Evolutionary conservation across 2,329 filamentous ascomycete species (phyloP), one percentile per base, ranked within the genome.

Genomic region (Acephala macrosclerotiorum): DNA sequence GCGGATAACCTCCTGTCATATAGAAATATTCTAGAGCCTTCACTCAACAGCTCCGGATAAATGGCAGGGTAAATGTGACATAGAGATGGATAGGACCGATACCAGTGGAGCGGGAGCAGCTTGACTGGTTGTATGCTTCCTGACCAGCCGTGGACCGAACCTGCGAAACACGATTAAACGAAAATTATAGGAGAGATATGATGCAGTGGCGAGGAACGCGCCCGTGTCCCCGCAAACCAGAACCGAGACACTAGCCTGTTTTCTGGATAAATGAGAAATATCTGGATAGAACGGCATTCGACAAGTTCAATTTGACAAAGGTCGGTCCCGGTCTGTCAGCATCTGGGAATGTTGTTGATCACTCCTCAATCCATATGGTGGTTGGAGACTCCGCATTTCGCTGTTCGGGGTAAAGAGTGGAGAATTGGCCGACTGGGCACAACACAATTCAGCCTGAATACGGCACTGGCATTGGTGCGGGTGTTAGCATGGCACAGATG

Each of bases 21-120:
- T 18, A 26, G 18, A 59, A 59, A 20, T 36, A 20, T 40, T 53
- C 55, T 42, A 58, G 63, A 66, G 59, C 58, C 64, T 2, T 58
- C 42, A 29, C n/a, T 36, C 60, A 20, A 64, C 26, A 68, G 63
- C 67, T 72, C 66, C 68, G 70, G 70, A 58, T 72, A 72, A 72
- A 70, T 49, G 14, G 38, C 25, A 56, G 66, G 66, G 18, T 65
- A 66, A 69, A 64, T 58, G 36, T 57, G 1, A 47, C 5, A 33
- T 20, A 20, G 18, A 45, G 42, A 20, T 45, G 57, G 63, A 51
- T 51, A 51, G 47, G 51, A 29, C 20, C 35, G 26, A 59, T 60
- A 53, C 57, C 57, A 47, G 53, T 55, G 8, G 38, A 45, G n/a
- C 58, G 58, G 45, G 58, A 49, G 25, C 14, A 26, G n/a, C 53